Evolutionary conservation across 208 protist species (phyloP), one percentile per base, ranked within the genome.

Genomic region (Leishmania tarentolae): DNA sequence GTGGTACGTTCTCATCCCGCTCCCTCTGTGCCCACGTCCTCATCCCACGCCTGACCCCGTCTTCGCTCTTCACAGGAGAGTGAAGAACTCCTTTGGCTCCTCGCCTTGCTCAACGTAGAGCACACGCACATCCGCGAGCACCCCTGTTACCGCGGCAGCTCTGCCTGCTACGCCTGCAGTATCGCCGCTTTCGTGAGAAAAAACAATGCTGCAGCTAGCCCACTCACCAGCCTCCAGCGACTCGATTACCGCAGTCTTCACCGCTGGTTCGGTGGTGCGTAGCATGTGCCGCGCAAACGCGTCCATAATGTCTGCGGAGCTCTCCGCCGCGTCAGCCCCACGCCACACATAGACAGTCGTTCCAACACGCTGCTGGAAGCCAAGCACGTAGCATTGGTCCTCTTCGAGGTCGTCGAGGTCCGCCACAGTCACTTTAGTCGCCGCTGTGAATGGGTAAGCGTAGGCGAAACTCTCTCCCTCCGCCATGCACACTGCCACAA

Each of bases 11-110:
- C 37, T 35, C 61, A 68, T 15, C 13, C 9, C 19, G 2, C 44
- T 31, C 24, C 21, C 37, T 24, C 68, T n/a, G 56, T 31, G 15
- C 28, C 65, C 35, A 15, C 65, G 37, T 46, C 65, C 65, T 6
- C 13, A 8, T 35, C 31, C 19, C 65, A 28, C 40, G 9, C 19
- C 65, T 6, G 40, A 21, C 66, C 21, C 19, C 37, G 13, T 61
- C 13, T 5, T 66, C 24, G 6, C 7, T 28, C 50, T 19, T 80
- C 61, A 87, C 50, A 91, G 42, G 9, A 86, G 70, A 66, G 91
- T 82, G 40, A 97, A 53, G 35, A 97, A 84, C 61, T 94, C 92
- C 70, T 93, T 88, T 17, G 94, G 94, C 75, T 97, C 92, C 40
- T 94, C 82, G 5, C 88, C 87, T 66, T 94, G 83, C 56, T 86